Conservation (phyloP, 2,329 filamentous ascomycete genomes). For the Pseudogymnoascus sp. region DNA sequence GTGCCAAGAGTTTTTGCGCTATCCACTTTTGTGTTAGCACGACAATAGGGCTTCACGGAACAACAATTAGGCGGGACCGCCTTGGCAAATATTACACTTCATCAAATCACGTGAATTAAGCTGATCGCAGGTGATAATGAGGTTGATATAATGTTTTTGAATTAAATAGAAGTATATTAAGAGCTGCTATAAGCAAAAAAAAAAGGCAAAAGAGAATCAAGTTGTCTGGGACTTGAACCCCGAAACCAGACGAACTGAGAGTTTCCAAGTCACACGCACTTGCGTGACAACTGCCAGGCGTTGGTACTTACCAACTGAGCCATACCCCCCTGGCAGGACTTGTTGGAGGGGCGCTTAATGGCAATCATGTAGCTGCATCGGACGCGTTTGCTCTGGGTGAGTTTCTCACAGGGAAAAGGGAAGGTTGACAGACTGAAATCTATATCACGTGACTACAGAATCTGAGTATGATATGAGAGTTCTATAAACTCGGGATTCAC, state of each 20-base stretch:
- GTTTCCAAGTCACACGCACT: slow-evolving; percentile 8
- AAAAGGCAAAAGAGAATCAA: slow-evolving; percentile 5
- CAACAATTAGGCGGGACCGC: neutral
- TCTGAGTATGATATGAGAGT: neutral
- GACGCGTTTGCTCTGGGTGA: neutral
- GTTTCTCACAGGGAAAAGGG: neutral
- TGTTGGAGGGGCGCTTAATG: neutral
- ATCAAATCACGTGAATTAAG: neutral
- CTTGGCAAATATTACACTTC: neutral
- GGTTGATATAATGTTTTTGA: neutral
- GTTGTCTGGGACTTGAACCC: neutral
- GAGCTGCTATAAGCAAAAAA: neutral
- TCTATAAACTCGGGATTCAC: neutral
- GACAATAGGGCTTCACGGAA: neutral
- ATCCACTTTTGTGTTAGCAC: slow-evolving; percentile 2
- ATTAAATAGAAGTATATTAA: neutral
- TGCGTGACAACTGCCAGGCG: neutral
- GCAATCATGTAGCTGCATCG: neutral
- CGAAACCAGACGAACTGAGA: slow-evolving; percentile 7
- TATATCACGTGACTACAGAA: neutral
- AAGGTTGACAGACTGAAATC: neutral
- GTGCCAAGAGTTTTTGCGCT: slow-evolving; percentile 8
- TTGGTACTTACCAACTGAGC: slow-evolving; percentile 5
- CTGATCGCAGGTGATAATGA: neutral
- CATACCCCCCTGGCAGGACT: slow-evolving; percentile 7